These are phyloP conservation scores for Blastobotrys mokoenaii DNA, from an alignment of 805 yeast genomes.

Conservation along the genomic window DNA sequence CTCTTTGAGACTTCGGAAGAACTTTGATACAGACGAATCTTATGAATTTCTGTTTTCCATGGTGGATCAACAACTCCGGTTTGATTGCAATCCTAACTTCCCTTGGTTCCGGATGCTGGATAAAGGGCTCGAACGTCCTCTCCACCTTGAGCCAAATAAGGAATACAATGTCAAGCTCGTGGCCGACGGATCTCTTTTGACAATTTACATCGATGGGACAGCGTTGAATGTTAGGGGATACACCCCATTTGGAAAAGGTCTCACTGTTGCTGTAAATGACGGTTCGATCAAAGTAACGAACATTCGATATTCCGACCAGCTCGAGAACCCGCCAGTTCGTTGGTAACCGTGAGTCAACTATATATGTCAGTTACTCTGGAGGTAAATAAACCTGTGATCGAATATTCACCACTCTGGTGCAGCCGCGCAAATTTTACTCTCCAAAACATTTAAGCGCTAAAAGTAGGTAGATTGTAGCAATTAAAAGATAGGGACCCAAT, in stretches of 20 bases:
- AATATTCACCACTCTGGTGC: too few species aligned
- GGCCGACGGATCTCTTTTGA: slow-evolving; percentile 3
- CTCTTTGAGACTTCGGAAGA: slow-evolving; percentile 3
- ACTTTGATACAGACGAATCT: slow-evolving; percentile 3
- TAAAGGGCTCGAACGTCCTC: slow-evolving; percentile 5
- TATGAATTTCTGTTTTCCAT: slow-evolving; percentile 3
- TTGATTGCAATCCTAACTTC: slow-evolving; percentile 4
- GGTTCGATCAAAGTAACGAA: neutral
- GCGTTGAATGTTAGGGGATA: slow-evolving; percentile 5
- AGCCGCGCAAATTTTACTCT: too few species aligned
- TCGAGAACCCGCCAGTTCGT: neutral
- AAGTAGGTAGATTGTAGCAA: too few species aligned
- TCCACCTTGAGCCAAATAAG: slow-evolving; percentile 2
- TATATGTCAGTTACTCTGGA: too few species aligned
- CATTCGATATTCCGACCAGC: neutral
- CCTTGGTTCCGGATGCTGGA: slow-evolving; percentile 6
- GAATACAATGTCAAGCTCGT: slow-evolving; percentile 4
- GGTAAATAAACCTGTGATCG: too few species aligned
- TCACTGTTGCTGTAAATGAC: slow-evolving; percentile 1
- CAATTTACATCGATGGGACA: slow-evolving; percentile 3
- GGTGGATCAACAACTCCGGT: slow-evolving; percentile 2
- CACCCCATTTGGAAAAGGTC: slow-evolving; percentile 4
- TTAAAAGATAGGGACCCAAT: too few species aligned
- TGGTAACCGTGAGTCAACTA: neutral
- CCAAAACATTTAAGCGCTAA: too few species aligned